Evolutionary conservation across 768 basidiomycete genomes (phyloP), one percentile per base, ranked within the genome.

Genomic region (Kwoniella sp.): DNA sequence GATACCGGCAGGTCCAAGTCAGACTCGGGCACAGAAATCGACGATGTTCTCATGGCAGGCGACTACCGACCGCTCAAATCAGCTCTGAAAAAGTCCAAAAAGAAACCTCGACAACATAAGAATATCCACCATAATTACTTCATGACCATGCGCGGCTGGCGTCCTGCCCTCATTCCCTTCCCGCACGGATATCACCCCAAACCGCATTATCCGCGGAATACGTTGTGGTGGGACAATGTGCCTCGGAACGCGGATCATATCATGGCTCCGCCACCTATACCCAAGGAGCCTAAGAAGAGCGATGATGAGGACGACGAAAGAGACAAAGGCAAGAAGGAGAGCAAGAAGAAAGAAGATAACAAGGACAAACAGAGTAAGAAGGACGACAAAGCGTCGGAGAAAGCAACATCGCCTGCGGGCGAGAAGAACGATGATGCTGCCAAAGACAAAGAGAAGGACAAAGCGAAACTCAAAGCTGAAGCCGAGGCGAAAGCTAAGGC

Each of bases 61-160:
- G 75, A 77, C 31, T 68, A 69, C 28, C 56, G 69, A 31, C 72
- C 74, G 20, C 71, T 77, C 22, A 70, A 69, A 50, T 75, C 74
- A 38, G 66, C 58, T 2, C 51, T 77, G 38, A 77, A 77, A 58
- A 77, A 77, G 52, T 70, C 70, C 2, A 73, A 73, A 53, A 73
- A 73, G 65, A 75, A 75, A 56, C 65, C 71, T 12, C 47, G 67
- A 11, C 72, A 77, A 56, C 37, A 53, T 20, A 73, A 73, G 51
- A 72, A 73, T 26, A 71, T 72, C 29, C 75, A 77, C 30, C 73
- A 77, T 51, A 77, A 77, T 41, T 73, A 70, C 58, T 75, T 75
- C 54, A 63, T 77, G 68, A 77, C 76, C 17, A 77, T 75, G 74
- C 38, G 72, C n/a, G 76, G 76, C 0, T 64, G 65, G 53, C 60